These are phyloP conservation scores for Rosa lucieae DNA, from an alignment of 306 rosid genomes.

Conservation along the genomic window DNA sequence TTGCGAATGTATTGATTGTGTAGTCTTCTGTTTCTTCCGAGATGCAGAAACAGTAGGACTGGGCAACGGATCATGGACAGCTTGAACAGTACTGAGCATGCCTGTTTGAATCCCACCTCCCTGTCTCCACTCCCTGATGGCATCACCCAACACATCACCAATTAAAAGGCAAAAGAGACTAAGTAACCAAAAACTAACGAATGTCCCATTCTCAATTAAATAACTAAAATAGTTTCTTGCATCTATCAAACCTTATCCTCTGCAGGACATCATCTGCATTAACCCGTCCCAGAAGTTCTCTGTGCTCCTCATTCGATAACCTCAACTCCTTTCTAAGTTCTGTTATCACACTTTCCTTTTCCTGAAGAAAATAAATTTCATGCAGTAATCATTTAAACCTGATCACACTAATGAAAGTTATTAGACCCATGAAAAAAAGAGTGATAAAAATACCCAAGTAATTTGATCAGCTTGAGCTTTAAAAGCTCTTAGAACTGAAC, in stretches of 20 bases:
- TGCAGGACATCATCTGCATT: conserved; percentile 84
- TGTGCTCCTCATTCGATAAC: conserved; percentile 90
- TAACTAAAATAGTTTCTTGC: conserved; percentile 14
- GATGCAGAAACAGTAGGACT: conserved; percentile 90
- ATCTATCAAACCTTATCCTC: conserved; percentile 68
- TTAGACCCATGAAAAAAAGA: conserved; percentile 38
- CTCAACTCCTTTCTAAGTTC: conserved; percentile 92
- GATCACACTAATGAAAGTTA: conserved; percentile 36
- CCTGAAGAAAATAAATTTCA: conserved; percentile 71
- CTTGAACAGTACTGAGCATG: conserved; percentile 51
- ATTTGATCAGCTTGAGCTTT: conserved; percentile 99
- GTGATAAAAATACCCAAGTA: conserved; percentile 74
- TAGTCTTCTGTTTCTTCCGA: conserved; percentile 77
- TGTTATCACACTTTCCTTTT: conserved; percentile 86
- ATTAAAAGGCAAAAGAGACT: conserved; percentile 27
- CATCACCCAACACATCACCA: conserved; percentile 23
- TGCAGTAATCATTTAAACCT: conserved; percentile 52
- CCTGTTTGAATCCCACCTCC: conserved; percentile 75
- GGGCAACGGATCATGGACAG: conserved; percentile 70
- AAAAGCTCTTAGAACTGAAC: conserved; percentile 92
- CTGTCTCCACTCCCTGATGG: conserved; percentile 91
- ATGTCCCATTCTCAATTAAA: conserved; percentile 10
- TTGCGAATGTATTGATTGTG: conserved; percentile 64
- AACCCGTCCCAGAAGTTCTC: conserved; percentile 87
- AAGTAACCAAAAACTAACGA: neutral